These are phyloP conservation scores for Lippia alba DNA, from an alignment of 305 asterid genomes.

Conservation along the genomic window DNA sequence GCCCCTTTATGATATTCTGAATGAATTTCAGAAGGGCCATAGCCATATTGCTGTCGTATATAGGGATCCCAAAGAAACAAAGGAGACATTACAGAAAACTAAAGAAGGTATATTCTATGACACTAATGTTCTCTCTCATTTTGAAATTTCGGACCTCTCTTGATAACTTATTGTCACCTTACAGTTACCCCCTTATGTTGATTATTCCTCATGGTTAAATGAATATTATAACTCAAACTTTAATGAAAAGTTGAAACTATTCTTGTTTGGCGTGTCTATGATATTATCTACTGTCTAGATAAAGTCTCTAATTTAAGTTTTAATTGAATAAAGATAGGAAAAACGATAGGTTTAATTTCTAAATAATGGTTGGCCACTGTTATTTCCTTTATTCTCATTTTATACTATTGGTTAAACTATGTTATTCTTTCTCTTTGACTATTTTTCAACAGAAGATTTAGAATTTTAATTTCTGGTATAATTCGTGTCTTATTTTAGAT, in stretches of 20 bases:
- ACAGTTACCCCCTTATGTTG: not conserved
- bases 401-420: not conserved
- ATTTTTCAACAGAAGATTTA: not conserved
- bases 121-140: not conserved
- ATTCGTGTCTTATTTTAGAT: conserved; percentile 45
- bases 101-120: conserved; percentile 52
- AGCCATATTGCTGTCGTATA: conserved; percentile 96
- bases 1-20: conserved; percentile 96
- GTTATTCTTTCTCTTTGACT: not conserved
- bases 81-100: conserved; percentile 54
- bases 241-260: too few relatives aligned
- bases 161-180: not conserved
- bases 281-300: too few relatives aligned
- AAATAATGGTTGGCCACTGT: not conserved
- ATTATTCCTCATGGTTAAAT: not conserved
- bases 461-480: not conserved
- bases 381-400: conserved; percentile 1
- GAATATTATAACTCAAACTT: too few relatives aligned
- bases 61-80: conserved; percentile 70
- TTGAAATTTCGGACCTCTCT: not conserved
- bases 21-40: conserved; percentile 98
- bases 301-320: too few relatives aligned
- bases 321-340: not conserved
- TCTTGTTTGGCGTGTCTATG: too few relatives aligned
- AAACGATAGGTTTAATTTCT: too few relatives aligned